Evolutionary conservation across 176 grass and related monocot genomes (phyloP), one percentile per base, ranked within the genome.

Genomic region (Hordeum marinum): DNA sequence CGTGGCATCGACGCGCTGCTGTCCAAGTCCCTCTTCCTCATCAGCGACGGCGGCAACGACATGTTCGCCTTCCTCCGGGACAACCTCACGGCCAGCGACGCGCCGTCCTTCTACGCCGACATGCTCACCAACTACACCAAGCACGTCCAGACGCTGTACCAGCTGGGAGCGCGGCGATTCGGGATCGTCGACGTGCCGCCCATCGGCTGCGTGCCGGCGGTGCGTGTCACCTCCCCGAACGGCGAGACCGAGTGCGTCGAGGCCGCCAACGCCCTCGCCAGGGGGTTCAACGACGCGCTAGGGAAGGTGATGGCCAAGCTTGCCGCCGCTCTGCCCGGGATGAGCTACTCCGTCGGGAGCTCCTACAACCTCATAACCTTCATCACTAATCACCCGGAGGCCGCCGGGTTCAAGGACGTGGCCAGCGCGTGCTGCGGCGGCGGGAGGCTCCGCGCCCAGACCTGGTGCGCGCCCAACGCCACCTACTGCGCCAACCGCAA

Each of bases 11-110:
- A 80, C 23, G 59, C 67, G 31, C 72, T 87, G 34, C 40, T 94
- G 29, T 85, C 89, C 59, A 92, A 41, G 80, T 92, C 90, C 3
- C 90, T 92, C 24, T 86, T 89, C 69, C 68, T 92, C 24, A 61
- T 92, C 79, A 92, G 87, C 82, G 84, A 85, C 75, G 83, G 91
- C 54, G 87, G 83, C 64, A 92, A 92, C 80, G 91, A 92, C 80
- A 50, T 92, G 39, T 92, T 92, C 74, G 83, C 64, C 31, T 92
- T 92, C 87, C 25, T 90, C 42, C 5, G 0, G 15, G 66, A 82
- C 75, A 91, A 89, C 79, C n/a, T 79, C 24, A 79, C 87, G n/a
- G 59, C 92, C 29, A 52, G 63, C 80, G 29, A 89, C 80, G 84
- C 10, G 43, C 58, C 86, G 63, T 9, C 87, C 37, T 74, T 92